Percentiles rank a stretch among this genome's conserved stretches.
phyloP scores from a whole-genome alignment of 768 basidiomycete genomes.

The Russula olivacea region DNA sequence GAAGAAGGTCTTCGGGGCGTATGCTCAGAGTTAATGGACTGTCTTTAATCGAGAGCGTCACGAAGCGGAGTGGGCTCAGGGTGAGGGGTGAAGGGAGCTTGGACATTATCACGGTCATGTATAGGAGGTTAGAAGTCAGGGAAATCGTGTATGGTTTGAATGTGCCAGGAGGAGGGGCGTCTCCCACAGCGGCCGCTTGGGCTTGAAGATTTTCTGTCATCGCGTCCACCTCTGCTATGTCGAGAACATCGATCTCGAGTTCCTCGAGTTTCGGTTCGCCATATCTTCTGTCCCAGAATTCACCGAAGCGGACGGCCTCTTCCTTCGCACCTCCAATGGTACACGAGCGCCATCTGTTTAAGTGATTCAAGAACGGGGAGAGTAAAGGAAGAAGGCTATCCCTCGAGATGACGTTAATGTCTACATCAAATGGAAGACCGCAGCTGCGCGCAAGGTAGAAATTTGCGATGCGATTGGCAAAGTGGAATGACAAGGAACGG shows the following conservation, averaged over 20 bases:
- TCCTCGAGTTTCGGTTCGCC: constrained; percentile 25
- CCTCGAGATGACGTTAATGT: constrained; percentile 42
- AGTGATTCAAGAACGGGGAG: constrained; percentile 51
- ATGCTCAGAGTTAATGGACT: constrained; percentile 36
- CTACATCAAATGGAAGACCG: constrained; percentile 51
- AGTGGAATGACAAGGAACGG: constrained; percentile 31
- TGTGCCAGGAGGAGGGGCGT: constrained; percentile 3
- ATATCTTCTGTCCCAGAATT: constrained; percentile 23
- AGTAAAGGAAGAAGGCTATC: constrained; percentile 57
- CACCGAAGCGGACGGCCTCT: constrained; percentile 32
- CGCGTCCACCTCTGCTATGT: constrained; percentile 20
- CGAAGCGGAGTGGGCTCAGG: constrained; percentile 49
- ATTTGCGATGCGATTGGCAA: constrained; percentile 44
- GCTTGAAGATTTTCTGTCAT: constrained; percentile 8
- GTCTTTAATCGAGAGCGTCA: constrained; percentile 54
- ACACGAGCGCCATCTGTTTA: constrained; percentile 55
- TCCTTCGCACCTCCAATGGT: constrained; percentile 36
- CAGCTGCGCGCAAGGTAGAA: constrained; percentile 50
- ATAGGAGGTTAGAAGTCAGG: constrained; percentile 23
- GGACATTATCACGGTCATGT: constrained; percentile 45
- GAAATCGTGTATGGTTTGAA: constrained; percentile 21
- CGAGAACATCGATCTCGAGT: constrained; percentile 26
- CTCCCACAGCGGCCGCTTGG: background rate
- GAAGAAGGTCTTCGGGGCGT: constrained; percentile 47
- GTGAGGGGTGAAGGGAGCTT: constrained; percentile 43